Percentiles rank a stretch among this genome's conserved stretches.
Evolutionary conservation across 2,329 filamentous ascomycete genomes (phyloP).

Genomic region (Microcyclospora tardicrescens): DNA sequence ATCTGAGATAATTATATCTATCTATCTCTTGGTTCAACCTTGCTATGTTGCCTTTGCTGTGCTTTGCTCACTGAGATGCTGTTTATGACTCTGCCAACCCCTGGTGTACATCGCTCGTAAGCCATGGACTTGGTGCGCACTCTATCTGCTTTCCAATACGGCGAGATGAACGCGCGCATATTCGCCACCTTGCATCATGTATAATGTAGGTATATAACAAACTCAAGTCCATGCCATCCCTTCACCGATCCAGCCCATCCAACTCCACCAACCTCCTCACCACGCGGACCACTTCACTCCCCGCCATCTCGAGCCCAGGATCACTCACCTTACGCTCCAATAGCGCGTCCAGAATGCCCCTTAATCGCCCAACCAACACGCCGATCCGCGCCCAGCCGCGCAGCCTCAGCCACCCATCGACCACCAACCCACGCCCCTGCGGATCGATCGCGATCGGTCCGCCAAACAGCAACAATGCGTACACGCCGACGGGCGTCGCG

Average conservation of each 20-base stretch:
- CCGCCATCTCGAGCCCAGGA: slow-evolving; percentile 36
- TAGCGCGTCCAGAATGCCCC: slow-evolving; percentile 75
- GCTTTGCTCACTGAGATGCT: too few species aligned
- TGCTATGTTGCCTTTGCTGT: too few species aligned
- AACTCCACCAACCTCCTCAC: slow-evolving; percentile 76
- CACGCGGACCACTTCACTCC: slow-evolving; percentile 57
- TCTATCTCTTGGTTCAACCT: too few species aligned
- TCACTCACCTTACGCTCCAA: slow-evolving; percentile 71
- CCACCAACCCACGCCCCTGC: slow-evolving; percentile 68
- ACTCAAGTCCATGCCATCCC: too few species aligned
- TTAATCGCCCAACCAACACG: slow-evolving; percentile 69
- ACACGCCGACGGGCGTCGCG: slow-evolving; percentile 84
- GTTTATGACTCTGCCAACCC: too few species aligned
- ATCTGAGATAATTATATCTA: too few species aligned
- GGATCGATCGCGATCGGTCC: slow-evolving; percentile 79
- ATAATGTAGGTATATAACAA: too few species aligned
- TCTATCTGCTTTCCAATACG: too few species aligned
- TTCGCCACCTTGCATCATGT: too few species aligned
- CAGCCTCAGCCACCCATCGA: slow-evolving; percentile 80
- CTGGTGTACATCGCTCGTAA: too few species aligned
- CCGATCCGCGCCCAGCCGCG: slow-evolving; percentile 92
- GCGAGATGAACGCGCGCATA: too few species aligned
- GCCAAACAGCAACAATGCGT: slow-evolving; percentile 75
- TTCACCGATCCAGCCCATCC: slow-evolving; percentile 47
- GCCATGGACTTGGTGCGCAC: too few species aligned